Evolutionary conservation across 495 filamentous ascomycete genomes (phyloP), one percentile per base, ranked within the genome.

Genomic region (Thozetella sp.): DNA sequence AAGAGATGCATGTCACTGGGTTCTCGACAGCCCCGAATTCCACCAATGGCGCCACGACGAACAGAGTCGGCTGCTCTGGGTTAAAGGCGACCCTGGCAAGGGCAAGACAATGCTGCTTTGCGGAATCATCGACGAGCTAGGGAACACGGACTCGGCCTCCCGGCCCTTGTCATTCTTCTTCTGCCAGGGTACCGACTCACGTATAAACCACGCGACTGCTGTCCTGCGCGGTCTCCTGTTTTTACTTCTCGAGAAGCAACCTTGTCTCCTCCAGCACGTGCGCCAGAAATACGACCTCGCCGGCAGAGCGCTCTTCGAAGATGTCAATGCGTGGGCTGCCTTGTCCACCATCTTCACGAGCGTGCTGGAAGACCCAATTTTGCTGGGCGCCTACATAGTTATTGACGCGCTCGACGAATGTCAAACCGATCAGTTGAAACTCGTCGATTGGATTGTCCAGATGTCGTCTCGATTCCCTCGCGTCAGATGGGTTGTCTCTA

Each of bases 361-460:
- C n/a, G 72, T 78, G 3, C 30, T 78, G 24, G 19, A 65, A 45
- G 72, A 75, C 43, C 56, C 57, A n/a, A 61, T 30, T 22, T 24
- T 72, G 22, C 24, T 57, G 3, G 51, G 10, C 4, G 59, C 69
- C 0, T 74, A 67, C 56, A 24, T 79, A 4, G 54, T 82, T 0
- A 66, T 83, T 51, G 80, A 83, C 61, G 80, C 78, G 2, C 72
- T 83, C 2, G 78, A 82, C 58, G 80, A 83, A 64, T 82, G 77
- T 52, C 56, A 50, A 6, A 53, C 24, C 1, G 71, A 60, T 22
- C 51, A 64, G 53, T 6, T 37, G 6, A n/a, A 62, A 15, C 66
- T 78, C 46, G 63, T 77, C 59, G 22, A 65, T 13, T 51, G 77
- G 22, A 69, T 80, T 17, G 22, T 53, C 17, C 45, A 57, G 23